These are phyloP conservation scores for Buddleja alternifolia DNA, from an alignment of 257 asterid genomes.

Conservation along the genomic window DNA sequence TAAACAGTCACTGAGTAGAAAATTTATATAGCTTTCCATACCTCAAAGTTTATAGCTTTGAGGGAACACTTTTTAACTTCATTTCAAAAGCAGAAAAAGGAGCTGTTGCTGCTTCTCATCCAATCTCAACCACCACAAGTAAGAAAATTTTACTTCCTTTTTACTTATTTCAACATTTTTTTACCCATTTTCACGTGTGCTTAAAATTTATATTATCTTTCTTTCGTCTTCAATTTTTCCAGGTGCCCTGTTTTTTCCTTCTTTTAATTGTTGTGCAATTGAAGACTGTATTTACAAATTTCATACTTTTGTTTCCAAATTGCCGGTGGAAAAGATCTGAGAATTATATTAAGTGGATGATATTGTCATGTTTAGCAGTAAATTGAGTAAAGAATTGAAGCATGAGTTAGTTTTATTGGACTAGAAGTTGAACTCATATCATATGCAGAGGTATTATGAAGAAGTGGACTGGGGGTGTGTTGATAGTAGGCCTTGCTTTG, in stretches of 20 bases:
- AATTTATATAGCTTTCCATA: too few species aligned
- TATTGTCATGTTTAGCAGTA: neutral
- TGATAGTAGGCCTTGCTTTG: constrained; percentile 58
- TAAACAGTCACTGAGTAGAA: too few species aligned
- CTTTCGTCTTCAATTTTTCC: neutral
- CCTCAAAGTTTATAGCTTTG: constrained; percentile 18
- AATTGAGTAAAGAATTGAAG: neutral
- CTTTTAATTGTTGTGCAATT: neutral
- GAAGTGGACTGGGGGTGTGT: constrained; percentile 75
- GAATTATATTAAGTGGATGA: neutral
- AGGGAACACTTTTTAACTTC: constrained; percentile 13
- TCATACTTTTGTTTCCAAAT: neutral
- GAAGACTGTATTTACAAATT: neutral
- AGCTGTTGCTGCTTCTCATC: neutral
- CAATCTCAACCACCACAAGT: constrained; percentile 16
- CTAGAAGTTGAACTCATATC: constrained; percentile 15
- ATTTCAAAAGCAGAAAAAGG: neutral
- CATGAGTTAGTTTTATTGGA: neutral
- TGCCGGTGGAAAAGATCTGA: constrained; percentile 7
- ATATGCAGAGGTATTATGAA: constrained; percentile 61
- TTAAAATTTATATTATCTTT: neutral
- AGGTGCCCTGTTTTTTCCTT: neutral
- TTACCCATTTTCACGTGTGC: neutral
- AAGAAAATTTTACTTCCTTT: constrained; percentile 23
- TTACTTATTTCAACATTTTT: neutral